A percentile compares a stretch with the other conserved stretches of the same genome.
phyloP scores from a whole-genome alignment of 2,329 filamentous ascomycete species.

The Pyrenophora teres region DNA sequence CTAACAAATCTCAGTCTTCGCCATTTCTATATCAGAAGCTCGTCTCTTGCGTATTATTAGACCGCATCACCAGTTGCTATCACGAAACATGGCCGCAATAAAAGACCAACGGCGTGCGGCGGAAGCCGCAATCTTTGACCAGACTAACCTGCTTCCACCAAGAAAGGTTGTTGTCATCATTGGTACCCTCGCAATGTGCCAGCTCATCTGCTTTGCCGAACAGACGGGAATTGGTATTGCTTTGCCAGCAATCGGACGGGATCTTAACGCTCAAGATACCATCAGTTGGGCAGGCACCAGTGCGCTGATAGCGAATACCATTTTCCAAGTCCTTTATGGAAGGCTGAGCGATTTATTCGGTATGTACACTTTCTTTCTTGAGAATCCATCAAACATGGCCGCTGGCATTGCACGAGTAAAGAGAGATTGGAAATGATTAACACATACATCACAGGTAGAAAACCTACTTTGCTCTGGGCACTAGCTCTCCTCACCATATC shows the following conservation, averaged over 20 bases:
- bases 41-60: too few species aligned
- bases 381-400: neutral
- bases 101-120: constrained; percentile 6
- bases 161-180: constrained; percentile 59
- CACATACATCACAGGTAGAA: constrained; percentile 11
- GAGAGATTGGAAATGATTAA: neutral
- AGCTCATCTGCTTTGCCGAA: constrained; percentile 62
- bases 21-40: too few species aligned
- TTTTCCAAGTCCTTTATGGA: constrained; percentile 69
- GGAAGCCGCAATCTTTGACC: constrained; percentile 34
- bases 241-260: constrained; percentile 44
- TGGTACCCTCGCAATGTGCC: constrained; percentile 55
- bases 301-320: constrained; percentile 61
- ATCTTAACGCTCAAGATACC: constrained; percentile 50
- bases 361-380: neutral
- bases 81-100: too few species aligned
- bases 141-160: constrained; percentile 62
- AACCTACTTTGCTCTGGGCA: constrained; percentile 56
- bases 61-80: too few species aligned
- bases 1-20: too few species aligned
- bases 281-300: constrained; percentile 63
- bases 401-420: too few species aligned
- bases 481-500: constrained; percentile 59
- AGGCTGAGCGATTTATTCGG: constrained; percentile 66
- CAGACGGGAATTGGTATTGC: constrained; percentile 60